These are phyloP conservation scores for Adansonia madagascariensis DNA, from an alignment of 441 rosid species.

Conservation along the genomic window DNA sequence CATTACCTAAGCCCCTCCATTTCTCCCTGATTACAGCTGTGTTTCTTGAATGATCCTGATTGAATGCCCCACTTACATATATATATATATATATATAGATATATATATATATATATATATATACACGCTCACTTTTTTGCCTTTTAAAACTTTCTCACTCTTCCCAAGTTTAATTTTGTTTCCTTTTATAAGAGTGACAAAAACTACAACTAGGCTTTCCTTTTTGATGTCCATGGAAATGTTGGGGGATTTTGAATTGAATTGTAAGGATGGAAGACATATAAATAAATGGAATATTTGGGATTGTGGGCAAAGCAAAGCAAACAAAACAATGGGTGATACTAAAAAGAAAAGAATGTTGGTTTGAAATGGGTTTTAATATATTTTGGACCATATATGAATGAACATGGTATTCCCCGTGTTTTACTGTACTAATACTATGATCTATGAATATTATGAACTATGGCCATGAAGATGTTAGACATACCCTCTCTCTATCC, in stretches of 20 bases:
- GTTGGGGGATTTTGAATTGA: neutral
- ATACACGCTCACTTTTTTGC: neutral
- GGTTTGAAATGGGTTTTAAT: too few relatives aligned
- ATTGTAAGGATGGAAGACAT: neutral
- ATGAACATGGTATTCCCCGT: too few relatives aligned
- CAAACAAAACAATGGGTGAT: neutral
- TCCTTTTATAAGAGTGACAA: neutral
- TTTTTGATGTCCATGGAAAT: neutral
- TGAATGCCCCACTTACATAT: neutral
- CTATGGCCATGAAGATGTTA: too few relatives aligned
- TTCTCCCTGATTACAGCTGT: neutral
- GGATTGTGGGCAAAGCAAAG: conserved; percentile 2
- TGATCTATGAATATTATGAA: too few relatives aligned
- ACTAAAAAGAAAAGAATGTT: neutral
- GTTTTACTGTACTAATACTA: too few relatives aligned
- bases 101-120: too few relatives aligned
- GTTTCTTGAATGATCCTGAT: neutral
- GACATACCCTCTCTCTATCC: too few relatives aligned
- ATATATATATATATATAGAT: too few relatives aligned
- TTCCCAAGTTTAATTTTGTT: neutral
- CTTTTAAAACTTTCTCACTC: neutral
- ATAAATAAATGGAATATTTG: neutral
- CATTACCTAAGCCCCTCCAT: neutral
- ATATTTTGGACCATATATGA: too few relatives aligned
- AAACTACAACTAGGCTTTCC: neutral